Conservation (phyloP, 2,329 filamentous ascomycete species). For the Cordyceps cicadae region DNA sequence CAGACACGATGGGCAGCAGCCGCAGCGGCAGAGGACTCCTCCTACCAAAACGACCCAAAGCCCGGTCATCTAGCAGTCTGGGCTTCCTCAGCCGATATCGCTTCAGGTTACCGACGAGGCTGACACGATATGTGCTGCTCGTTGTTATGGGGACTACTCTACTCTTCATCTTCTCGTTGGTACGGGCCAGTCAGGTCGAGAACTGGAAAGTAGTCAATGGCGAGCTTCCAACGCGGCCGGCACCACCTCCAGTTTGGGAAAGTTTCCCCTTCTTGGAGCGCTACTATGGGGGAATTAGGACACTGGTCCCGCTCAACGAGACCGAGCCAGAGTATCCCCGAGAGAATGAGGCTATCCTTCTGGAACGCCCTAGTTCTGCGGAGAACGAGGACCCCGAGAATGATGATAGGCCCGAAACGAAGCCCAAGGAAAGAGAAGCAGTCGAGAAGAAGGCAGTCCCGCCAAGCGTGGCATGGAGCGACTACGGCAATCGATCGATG, state of each 20-base stretch:
- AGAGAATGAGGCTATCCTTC: slow-evolving; percentile 42
- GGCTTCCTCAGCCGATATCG: slow-evolving; percentile 25
- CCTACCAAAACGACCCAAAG: slow-evolving; percentile 29
- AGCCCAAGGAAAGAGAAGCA: slow-evolving; percentile 13
- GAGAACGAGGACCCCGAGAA: background rate
- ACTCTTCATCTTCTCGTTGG: slow-evolving; percentile 67
- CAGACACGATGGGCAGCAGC: slow-evolving; percentile 34
- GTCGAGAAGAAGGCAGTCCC: slow-evolving; percentile 17
- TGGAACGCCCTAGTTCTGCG: slow-evolving; percentile 9
- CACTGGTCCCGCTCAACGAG: slow-evolving; percentile 54
- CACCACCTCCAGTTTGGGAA: slow-evolving; percentile 69
- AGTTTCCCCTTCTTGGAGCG: slow-evolving; percentile 75
- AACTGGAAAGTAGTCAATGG: slow-evolving; percentile 54
- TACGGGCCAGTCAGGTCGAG: slow-evolving; percentile 64
- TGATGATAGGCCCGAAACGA: slow-evolving; percentile 12
- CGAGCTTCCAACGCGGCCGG: slow-evolving; percentile 33
- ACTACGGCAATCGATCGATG: slow-evolving; percentile 31
- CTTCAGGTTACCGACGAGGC: slow-evolving; percentile 61
- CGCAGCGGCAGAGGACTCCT: slow-evolving; percentile 27
- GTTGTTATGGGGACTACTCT: slow-evolving; percentile 60
- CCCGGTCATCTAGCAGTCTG: slow-evolving; percentile 12
- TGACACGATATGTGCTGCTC: slow-evolving; percentile 72
- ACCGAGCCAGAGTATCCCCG: slow-evolving; percentile 78
- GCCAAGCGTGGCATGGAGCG: slow-evolving; percentile 27
- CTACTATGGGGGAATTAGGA: slow-evolving; percentile 83